Evolutionary conservation across 2,329 filamentous ascomycete genomes (phyloP).

Genomic region (Colletotrichum chlorophyti): DNA sequence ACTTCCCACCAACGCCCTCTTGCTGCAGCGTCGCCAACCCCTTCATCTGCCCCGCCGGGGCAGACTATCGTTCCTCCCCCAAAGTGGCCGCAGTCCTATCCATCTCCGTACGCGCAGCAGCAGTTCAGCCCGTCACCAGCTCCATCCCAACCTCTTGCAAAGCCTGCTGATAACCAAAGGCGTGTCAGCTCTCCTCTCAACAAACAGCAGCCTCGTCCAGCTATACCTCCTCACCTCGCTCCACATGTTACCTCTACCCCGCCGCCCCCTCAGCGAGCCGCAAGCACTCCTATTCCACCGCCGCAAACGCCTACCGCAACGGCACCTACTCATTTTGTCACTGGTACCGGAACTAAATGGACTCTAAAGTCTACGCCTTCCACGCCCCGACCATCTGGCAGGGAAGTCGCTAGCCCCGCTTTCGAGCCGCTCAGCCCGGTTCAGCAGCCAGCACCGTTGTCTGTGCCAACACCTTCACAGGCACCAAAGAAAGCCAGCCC

Average conservation of each 20-base stretch:
- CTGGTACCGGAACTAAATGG: slow-evolving; percentile 64
- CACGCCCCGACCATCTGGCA: slow-evolving; percentile 53
- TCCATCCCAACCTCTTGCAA: slow-evolving; percentile 30
- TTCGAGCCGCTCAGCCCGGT: slow-evolving; percentile 67
- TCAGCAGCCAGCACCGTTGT: slow-evolving; percentile 43
- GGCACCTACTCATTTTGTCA: slow-evolving; percentile 36
- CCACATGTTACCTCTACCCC: slow-evolving; percentile 45
- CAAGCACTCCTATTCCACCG: slow-evolving; percentile 37
- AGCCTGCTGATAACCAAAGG: slow-evolving; percentile 35
- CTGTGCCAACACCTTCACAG: slow-evolving; percentile 40
- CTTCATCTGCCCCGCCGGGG: slow-evolving; percentile 13
- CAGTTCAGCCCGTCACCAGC: slow-evolving; percentile 32
- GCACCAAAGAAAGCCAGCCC: slow-evolving; percentile 42
- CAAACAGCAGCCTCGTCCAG: slow-evolving; percentile 42
- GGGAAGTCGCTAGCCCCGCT: slow-evolving; percentile 56
- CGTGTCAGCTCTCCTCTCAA: slow-evolving; percentile 38
- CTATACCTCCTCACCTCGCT: slow-evolving; percentile 49
- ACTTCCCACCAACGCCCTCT: slow-evolving; percentile 19
- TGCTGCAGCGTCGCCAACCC: slow-evolving; percentile 27
- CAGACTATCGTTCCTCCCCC: slow-evolving; percentile 36
- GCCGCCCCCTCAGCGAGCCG: slow-evolving; percentile 38
- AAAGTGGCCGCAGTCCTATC: slow-evolving; percentile 40
- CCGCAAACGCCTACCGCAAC: slow-evolving; percentile 42
- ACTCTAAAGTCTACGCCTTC: slow-evolving; percentile 62
- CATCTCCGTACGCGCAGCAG: slow-evolving; percentile 35